These are phyloP conservation scores for Phytopythium sindhum DNA, from an alignment of 352 stramenopile species.

Conservation along the genomic window DNA sequence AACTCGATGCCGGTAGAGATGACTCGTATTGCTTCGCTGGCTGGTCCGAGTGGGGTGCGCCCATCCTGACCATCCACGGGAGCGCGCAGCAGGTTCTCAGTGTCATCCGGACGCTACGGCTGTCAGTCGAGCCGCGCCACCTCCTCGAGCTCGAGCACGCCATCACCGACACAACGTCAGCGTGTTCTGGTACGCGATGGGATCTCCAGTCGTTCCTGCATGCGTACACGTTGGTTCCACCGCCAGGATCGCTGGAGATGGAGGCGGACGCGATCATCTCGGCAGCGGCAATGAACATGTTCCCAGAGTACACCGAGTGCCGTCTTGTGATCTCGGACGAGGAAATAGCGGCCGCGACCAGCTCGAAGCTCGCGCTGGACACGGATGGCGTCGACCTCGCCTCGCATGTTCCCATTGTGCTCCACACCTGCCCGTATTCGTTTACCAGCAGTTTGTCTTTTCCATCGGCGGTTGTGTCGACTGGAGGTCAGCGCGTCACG, in stretches of 20 bases:
- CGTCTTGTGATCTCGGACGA: background rate
- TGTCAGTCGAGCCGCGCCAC: conserved; percentile 11
- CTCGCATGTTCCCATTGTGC: background rate
- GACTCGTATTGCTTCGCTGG: conserved; percentile 14
- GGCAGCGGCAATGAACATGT: background rate
- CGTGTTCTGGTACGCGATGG: background rate
- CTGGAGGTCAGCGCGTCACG: background rate
- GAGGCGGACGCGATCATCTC: background rate
- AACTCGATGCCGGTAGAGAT: conserved; percentile 11
- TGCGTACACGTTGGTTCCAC: background rate
- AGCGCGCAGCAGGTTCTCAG: conserved; percentile 9
- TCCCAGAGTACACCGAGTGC: background rate
- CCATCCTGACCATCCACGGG: conserved; percentile 10
- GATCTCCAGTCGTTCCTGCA: background rate
- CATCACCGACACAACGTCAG: background rate
- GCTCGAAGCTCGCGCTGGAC: background rate
- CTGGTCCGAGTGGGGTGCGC: conserved; percentile 14
- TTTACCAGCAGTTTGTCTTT: background rate
- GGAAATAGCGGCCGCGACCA: background rate
- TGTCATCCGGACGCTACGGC: conserved; percentile 5
- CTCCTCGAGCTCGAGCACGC: conserved; percentile 9
- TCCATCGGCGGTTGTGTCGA: background rate
- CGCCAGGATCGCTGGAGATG: background rate
- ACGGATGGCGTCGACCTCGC: background rate
- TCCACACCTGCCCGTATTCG: background rate